These are phyloP conservation scores for Cucumis melo DNA, from an alignment of 306 rosid genomes.

Conservation along the genomic window DNA sequence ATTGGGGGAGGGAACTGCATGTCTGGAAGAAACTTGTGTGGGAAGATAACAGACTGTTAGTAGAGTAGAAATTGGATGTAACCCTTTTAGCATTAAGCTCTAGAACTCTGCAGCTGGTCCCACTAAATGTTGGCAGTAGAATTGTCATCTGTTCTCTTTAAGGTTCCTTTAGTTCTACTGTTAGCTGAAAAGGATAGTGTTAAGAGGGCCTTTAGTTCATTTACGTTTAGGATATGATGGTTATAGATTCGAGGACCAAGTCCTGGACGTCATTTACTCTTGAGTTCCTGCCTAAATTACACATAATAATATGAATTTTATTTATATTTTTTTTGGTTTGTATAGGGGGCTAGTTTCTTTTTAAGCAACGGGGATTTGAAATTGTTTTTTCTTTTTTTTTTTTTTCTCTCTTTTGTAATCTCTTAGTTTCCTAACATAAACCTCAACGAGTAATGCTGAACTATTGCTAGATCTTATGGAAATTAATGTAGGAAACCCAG, in stretches of 20 bases:
- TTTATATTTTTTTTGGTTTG: neutral
- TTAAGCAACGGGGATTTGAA: neutral
- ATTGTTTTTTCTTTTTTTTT: neutral
- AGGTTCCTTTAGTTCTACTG: neutral
- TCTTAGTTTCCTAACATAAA: neutral
- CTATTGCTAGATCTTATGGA: neutral
- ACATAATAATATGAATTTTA: neutral
- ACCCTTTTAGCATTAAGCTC: neutral
- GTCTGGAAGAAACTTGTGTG: neutral
- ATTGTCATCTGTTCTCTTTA: neutral
- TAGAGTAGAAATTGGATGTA: neutral
- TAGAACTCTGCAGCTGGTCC: neutral
- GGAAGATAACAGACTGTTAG: neutral
- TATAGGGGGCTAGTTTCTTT: neutral
- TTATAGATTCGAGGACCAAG: neutral
- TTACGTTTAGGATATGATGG: neutral
- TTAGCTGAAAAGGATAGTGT: neutral
- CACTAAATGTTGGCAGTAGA: neutral
- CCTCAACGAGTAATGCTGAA: neutral
- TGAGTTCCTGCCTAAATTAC: neutral
- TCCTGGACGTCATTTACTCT: neutral
- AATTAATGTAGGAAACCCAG: neutral
- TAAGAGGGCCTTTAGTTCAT: neutral
- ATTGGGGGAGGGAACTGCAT: neutral
- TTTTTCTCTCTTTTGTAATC: neutral